These are phyloP conservation scores for Aquilaria malaccensis DNA, from an alignment of 345 rosid genomes.

Conservation along the genomic window DNA sequence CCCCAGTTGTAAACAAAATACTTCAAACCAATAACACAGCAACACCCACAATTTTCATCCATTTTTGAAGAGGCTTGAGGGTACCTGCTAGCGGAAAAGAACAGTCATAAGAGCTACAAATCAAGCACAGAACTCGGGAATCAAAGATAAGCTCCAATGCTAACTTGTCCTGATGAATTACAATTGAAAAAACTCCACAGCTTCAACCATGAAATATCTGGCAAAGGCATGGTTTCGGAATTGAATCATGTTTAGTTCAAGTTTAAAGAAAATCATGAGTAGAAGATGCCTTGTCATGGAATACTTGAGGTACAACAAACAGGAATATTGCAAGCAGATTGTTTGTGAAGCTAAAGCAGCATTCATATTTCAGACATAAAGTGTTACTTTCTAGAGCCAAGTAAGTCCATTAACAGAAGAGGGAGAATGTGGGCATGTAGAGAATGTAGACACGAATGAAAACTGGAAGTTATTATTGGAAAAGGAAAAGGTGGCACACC, in stretches of 20 bases:
- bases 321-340: no score
- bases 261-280: no score
- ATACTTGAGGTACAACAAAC: no score
- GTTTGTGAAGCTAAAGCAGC: neutral
- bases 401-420: neutral
- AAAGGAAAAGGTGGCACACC: conserved; percentile 33
- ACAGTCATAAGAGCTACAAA: neutral
- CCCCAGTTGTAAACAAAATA: no score
- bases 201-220: no score
- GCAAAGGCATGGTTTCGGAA: no score
- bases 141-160: neutral
- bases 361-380: neutral
- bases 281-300: no score
- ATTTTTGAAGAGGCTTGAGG: conserved; percentile 46
- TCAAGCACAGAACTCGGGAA: neutral
- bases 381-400: neutral
- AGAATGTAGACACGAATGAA: neutral
- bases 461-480: neutral
- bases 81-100: conserved; percentile 35
- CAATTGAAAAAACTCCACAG: no score
- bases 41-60: neutral
- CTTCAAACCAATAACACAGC: no score
- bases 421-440: neutral
- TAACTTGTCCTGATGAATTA: neutral
- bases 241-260: no score